Percentiles rank a stretch among this genome's conserved stretches.
Conservation (phyloP, 768 basidiomycete genomes). For the Suillus ampliporus region DNA sequence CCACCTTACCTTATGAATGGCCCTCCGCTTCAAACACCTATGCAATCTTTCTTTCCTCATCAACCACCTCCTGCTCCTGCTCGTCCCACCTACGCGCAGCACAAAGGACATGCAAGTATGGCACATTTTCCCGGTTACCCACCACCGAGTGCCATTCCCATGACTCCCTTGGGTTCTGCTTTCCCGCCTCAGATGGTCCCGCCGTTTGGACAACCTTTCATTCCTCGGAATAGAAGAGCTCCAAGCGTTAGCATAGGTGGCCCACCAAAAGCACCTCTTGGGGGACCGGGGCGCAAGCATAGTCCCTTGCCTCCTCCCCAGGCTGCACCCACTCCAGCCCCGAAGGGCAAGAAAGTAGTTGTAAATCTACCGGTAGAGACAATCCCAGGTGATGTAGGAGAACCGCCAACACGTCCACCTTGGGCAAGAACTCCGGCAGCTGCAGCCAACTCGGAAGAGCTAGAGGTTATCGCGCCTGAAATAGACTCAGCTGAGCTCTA, state of each 20-base stretch:
- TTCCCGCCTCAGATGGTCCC: conserved; percentile 58
- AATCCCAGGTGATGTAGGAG: conserved; percentile 39
- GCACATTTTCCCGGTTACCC: conserved; percentile 68
- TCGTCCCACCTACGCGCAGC: conserved; percentile 56
- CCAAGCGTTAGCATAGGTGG: conserved; percentile 76
- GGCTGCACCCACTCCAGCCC: conserved; percentile 35
- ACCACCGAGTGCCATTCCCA: conserved; percentile 58
- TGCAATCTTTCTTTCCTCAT: conserved; percentile 69
- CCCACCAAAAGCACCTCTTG: conserved; percentile 86
- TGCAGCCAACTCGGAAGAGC: conserved; percentile 39
- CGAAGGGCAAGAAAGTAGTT: conserved; percentile 67
- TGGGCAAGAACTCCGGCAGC: conserved; percentile 70
- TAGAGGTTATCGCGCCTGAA: conserved; percentile 36
- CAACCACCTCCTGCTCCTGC: conserved; percentile 55
- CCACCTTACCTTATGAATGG: conserved; percentile 49
- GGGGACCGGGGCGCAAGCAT: conserved; percentile 78
- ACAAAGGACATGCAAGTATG: conserved; percentile 61
- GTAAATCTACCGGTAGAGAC: conserved; percentile 82
- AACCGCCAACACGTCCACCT: conserved; percentile 47
- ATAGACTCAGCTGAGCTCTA: conserved; percentile 55
- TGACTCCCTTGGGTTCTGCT: conserved; percentile 64
- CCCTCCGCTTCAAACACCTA: conserved; percentile 67
- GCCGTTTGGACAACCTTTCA: conserved; percentile 55
- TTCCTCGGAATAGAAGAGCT: conserved; percentile 67
- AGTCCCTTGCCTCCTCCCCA: conserved; percentile 60